Percentiles rank a stretch among this genome's conserved stretches.
These are phyloP conservation scores for Gardenia jasminoides DNA, from an alignment of 257 asterid genomes.

Conservation along the genomic window DNA sequence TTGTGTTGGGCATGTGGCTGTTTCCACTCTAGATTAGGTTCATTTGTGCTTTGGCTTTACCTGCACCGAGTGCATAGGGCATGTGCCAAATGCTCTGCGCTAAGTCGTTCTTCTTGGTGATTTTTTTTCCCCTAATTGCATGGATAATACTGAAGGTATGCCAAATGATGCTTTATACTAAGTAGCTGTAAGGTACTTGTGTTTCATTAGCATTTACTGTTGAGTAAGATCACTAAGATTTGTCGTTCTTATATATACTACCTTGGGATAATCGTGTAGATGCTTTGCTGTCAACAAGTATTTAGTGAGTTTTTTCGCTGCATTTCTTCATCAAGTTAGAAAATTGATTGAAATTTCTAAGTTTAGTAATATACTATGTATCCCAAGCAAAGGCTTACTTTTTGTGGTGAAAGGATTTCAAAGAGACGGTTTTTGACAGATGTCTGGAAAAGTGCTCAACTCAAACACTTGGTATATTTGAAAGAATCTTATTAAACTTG, in stretches of 20 bases:
- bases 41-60: background rate
- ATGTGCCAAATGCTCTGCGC: background rate
- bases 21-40: background rate
- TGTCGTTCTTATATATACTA: background rate
- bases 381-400: background rate
- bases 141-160: background rate
- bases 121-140: background rate
- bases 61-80: background rate
- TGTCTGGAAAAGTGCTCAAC: background rate
- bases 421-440: background rate
- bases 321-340: background rate
- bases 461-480: background rate
- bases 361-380: background rate
- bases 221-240: background rate
- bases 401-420: background rate
- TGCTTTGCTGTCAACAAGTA: background rate
- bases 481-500: background rate
- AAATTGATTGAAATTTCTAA: background rate
- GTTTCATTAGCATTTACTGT: background rate
- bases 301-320: background rate
- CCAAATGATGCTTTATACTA: background rate
- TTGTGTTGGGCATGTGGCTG: background rate
- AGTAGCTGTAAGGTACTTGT: background rate
- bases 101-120: background rate
- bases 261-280: background rate